These are phyloP conservation scores for Neostapfia colusana DNA, from an alignment of 176 grass and related monocot species.

Conservation along the genomic window DNA sequence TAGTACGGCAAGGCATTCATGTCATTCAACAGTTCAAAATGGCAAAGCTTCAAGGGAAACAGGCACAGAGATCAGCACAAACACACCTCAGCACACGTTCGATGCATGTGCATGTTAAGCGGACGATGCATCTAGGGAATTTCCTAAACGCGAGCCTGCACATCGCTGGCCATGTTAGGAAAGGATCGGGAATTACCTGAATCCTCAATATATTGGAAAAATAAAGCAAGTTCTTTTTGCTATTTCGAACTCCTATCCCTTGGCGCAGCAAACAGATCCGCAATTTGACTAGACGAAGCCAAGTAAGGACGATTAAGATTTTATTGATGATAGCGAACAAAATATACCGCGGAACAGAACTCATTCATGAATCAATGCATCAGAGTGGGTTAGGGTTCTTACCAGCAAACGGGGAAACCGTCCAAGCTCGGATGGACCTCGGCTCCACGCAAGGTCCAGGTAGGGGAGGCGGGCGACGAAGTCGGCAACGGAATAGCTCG, in stretches of 20 bases:
- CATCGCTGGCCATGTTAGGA: not conserved
- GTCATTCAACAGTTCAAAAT: not conserved
- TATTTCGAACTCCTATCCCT: no score
- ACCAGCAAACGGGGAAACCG: no score
- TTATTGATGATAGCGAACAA: not conserved
- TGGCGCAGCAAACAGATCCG: not conserved
- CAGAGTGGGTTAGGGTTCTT: no score
- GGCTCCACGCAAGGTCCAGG: no score
- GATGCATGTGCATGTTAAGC: slow-evolving; percentile 76
- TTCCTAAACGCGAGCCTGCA: slow-evolving; percentile 22
- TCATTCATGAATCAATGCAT: not conserved
- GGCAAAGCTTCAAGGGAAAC: slow-evolving; percentile 17
- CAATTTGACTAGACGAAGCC: no score
- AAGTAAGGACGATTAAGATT: not conserved
- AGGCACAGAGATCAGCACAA: slow-evolving; percentile 1
- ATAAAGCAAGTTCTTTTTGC: not conserved
- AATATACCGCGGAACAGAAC: not conserved
- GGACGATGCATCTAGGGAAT: slow-evolving; percentile 71
- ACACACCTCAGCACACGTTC: slow-evolving; percentile 85
- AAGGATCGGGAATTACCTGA: not conserved
- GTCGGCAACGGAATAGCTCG: no score
- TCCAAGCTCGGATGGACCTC: no score
- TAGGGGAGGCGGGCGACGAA: no score
- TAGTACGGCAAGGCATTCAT: no score
- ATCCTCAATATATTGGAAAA: not conserved